Evolutionary conservation across 2,329 filamentous ascomycete genomes (phyloP), one percentile per base, ranked within the genome.

Genomic region (Penicillium glabrum): DNA sequence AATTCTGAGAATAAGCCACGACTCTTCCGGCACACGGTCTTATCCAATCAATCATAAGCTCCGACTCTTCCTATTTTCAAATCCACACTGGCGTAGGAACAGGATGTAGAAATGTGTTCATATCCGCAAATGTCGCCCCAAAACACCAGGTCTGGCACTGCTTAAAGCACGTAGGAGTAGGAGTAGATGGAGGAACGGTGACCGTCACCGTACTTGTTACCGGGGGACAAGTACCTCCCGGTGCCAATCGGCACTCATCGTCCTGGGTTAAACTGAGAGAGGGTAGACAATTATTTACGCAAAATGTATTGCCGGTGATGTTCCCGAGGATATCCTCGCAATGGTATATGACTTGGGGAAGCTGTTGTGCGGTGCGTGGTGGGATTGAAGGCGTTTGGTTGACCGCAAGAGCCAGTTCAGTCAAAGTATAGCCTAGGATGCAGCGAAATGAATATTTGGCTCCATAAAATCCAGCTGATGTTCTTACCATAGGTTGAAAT

Each of bases 381-480:
- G 60, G 60, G 23, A 61, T 61, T 1, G 60, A 60, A 11, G 54
- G 35, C 10, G 60, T 61, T 29, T 59, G 19, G 21, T 61, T 61
- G 46, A 60, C 60, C 1, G 60, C 60, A 3, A 47, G 44, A 19
- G 44, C 46, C 16, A 61, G 52, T 29, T 61, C 60, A 23, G 27
- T 46, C 21, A 56, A 23, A 11, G 41, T 56, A 41, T 61, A 61
- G 14, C 57, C 60, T 61, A 44, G 6, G 1, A 33, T 37, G n/a
- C 24, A 26, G 35, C 26, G 9, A n/a, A n/a, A 10, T 46, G 27
- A 41, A 21, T 46, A 21, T 31, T 39, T 39, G 13, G 23, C 14
- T 7, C 39, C 9, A 26, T 39, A 5, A 14, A 4, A 13, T 8
- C 16, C 23, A 7, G 5, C 26, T 46, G 16, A 8, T 48, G n/a